phyloP scores from a whole-genome alignment of 345 rosid species.

The Syzygium jambos region DNA sequence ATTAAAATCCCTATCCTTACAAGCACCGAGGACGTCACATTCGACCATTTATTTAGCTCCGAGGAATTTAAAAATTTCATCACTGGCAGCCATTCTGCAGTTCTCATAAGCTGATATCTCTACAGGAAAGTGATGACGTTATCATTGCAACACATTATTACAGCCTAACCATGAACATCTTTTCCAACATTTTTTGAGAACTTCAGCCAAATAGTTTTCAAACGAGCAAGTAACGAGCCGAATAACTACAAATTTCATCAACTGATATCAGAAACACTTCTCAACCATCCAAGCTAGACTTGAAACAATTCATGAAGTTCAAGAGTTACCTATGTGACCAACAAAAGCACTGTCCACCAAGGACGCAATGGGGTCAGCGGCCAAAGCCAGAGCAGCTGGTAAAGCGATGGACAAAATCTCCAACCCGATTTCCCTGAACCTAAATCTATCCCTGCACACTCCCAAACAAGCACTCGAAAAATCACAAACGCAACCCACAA shows the following conservation, averaged over 20 bases:
- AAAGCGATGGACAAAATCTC: slow-evolving; percentile 79
- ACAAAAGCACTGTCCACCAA: slow-evolving; percentile 83
- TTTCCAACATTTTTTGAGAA: background rate
- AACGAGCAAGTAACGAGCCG: background rate
- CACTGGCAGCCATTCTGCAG: background rate
- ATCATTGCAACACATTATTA: background rate
- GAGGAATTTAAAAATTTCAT: background rate
- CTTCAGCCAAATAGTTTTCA: background rate
- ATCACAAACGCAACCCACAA: background rate
- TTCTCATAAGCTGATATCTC: background rate
- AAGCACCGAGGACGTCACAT: background rate
- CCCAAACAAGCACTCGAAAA: background rate
- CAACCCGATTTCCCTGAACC: slow-evolving; percentile 47
- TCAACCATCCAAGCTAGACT: background rate
- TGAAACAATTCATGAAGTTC: background rate
- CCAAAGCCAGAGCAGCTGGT: slow-evolving; percentile 91
- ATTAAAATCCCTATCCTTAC: background rate
- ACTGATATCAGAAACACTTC: background rate
- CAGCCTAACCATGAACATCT: background rate
- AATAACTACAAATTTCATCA: background rate
- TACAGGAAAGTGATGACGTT: background rate
- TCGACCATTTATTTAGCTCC: background rate
- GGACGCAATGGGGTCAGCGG: slow-evolving; percentile 83
- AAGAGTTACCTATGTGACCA: slow-evolving; percentile 62
- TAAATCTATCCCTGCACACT: slow-evolving; percentile 24